Conservation (phyloP, 768 basidiomycete species). For the Coprinellus aureogranulatus region DNA sequence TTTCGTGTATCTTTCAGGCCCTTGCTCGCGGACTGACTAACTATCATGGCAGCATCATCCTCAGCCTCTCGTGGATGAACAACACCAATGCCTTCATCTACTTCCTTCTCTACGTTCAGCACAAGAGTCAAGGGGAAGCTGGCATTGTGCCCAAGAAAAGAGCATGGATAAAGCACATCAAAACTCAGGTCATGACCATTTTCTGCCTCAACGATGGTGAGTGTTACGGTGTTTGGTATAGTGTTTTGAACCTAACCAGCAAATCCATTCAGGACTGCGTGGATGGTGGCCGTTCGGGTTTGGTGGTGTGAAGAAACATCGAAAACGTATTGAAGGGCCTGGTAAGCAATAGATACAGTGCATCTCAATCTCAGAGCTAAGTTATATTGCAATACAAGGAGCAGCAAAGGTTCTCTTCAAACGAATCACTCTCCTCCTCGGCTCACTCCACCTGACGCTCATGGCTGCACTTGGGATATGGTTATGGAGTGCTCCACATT, state of each 20-base stretch:
- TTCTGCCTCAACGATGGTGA: background rate
- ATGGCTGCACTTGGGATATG: conserved; percentile 19
- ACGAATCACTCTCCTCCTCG: conserved; percentile 15
- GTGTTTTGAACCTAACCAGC: background rate
- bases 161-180: too few relatives aligned
- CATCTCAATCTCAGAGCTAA: too few relatives aligned
- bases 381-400: too few relatives aligned
- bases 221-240: too few relatives aligned
- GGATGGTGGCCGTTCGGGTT: too few relatives aligned
- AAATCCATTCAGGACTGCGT: too few relatives aligned
- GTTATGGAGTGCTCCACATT: conserved; percentile 15
- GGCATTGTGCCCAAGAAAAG: background rate
- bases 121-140: background rate
- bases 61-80: conserved; percentile 26
- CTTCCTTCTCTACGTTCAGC: conserved; percentile 10
- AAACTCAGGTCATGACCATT: background rate
- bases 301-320: too few relatives aligned
- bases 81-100: conserved; percentile 18
- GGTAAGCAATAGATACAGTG: too few relatives aligned
- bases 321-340: too few relatives aligned
- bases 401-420: too few relatives aligned
- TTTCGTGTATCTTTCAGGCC: conserved; percentile 23
- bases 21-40: conserved; percentile 13
- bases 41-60: conserved; percentile 23
- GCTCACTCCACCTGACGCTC: conserved; percentile 18